Base-by-base conservation (phyloP, 176 grass and related monocot species). In the Aegilops bicornis region DNA sequence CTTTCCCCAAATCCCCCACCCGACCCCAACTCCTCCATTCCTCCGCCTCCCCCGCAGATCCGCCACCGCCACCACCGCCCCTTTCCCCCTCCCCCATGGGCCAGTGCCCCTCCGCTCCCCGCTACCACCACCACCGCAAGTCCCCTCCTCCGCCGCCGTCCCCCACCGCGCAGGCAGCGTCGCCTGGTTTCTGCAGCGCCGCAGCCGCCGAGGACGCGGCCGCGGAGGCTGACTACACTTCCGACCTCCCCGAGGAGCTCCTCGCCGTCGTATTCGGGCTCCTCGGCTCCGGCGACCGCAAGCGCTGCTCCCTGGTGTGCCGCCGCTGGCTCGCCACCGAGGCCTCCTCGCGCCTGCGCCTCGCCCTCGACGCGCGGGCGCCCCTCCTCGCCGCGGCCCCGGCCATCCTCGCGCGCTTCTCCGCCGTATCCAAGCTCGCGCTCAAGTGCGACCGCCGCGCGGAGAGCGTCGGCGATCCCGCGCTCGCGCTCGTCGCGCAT, bases 241-340 rank as follows among this genome's bases (percentile, higher is more conserved):
- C 85, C 3, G 87, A 93, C 33, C 89, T 97, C 32, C 95, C 95
- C 8, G 87, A 93, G 76, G 95, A 98, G 72, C 88, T 92, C 29
- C 91, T 98, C 3, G 87, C 85, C 19, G 36, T 85, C 3, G 66
- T 98, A 0, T 95, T 98, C 80, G 27, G 37, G 3, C 82, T 87
- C 17, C 89, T 98, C 24, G 83, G 87, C 30, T 81, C 93, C 16
- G 86, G 89, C 0, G 93, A 98, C 86, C 95, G 95, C 77, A 95
- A 98, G 78, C 82, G 83, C 23, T 97, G 88, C 81, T 94, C 95
- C 61, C 90, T 97, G 4, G 92, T 97, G 3, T 97, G 88, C 62
- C 88, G 77, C 78, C 84, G 92, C 27, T 94, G 92, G 95, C 89
- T 92, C 66, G 35, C 36, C 9, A 78, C 85, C 25, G 95, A 97